Conservation (phyloP, 192 early-diverging fungal genomes). For the Backusella macrospora region DNA sequence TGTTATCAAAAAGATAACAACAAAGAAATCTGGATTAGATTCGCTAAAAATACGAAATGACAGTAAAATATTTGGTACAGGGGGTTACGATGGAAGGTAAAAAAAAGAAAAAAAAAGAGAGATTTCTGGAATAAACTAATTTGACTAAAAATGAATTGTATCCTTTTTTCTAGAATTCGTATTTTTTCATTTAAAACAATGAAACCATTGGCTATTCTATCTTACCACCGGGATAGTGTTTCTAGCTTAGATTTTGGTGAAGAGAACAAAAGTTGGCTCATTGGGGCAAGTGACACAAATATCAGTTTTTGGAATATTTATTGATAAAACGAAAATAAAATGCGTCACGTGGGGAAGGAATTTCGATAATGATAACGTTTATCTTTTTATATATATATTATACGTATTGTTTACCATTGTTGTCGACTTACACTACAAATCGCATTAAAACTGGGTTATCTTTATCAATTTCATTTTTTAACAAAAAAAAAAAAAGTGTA, state of each 20-base stretch:
- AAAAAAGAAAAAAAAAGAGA: not conserved
- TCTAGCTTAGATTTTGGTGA: constrained; percentile 27
- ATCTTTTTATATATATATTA: no score
- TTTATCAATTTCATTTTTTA: no score
- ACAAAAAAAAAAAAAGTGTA: no score
- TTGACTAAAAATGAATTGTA: not conserved
- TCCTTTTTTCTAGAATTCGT: constrained; percentile 29
- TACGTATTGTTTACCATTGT: no score
- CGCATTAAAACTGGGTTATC: no score
- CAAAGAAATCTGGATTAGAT: constrained; percentile 35
- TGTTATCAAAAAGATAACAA: constrained; percentile 20
- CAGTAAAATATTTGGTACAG: constrained; percentile 41
- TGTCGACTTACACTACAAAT: no score
- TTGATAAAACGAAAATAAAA: constrained; percentile 15
- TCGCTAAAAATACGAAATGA: constrained; percentile 34
- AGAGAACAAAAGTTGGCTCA: constrained; percentile 23
- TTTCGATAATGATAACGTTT: no score
- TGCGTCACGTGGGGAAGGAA: no score
- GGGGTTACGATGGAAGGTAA: constrained; percentile 42
- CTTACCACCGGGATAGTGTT: constrained; percentile 40
- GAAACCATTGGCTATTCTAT: constrained; percentile 38
- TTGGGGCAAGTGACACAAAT: constrained; percentile 35
- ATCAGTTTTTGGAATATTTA: constrained; percentile 45
- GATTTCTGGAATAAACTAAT: not conserved
- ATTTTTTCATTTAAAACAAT: constrained; percentile 37